Base-by-base conservation (phyloP, 2,329 filamentous ascomycete species). In the Colletotrichum karsti region DNA sequence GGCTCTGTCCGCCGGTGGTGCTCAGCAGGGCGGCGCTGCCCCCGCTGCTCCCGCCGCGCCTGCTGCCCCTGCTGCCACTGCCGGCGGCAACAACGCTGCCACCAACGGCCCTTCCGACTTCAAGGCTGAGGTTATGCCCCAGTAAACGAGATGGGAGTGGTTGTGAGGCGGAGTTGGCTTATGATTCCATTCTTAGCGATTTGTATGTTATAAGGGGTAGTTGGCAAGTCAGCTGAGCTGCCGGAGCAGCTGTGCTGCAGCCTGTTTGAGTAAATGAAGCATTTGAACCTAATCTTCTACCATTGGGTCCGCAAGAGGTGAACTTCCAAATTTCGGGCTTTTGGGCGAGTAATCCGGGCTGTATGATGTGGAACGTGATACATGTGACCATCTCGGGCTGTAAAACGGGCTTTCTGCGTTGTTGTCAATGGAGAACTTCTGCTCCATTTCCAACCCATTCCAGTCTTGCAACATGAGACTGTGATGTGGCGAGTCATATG, bases 161-260 rank as follows among this genome's bases (percentile, higher is more conserved):
- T 4, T 2, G 24, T 30, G n/a, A 13, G 35, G 13, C 6, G 18
- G 6, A 10, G 6, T 6, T 9, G 7, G 6, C 15, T 46, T 13
- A 28, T 6, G n/a, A 7, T 33, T 20, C 9, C 28, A 57, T 18
- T 18, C 33, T 39, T 24, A 48, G 46, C 20, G 35, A 37, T 64
- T 12, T 59, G 54, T 22, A 9, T 26, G 57, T 33, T 67, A 39
- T 9, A 33, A 41, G 54, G 46, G 48, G 39, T 53, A 12, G 48
- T 54, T 20, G 22, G 39, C 55, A 50, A 37, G 61, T 46, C 46
- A 65, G 60, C 59, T 67, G 64, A 63, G 64, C 59, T 67, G 64
- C 64, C 44, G 28, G 35, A 57, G 64, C 64, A 67, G 64, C 65
- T 59, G 65, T 30, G 65, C 61, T 68, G 65, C 51, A 57, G 28